These are phyloP conservation scores for Racocetra persica DNA, from an alignment of 371 early-diverging fungal genomes.

Conservation along the genomic window DNA sequence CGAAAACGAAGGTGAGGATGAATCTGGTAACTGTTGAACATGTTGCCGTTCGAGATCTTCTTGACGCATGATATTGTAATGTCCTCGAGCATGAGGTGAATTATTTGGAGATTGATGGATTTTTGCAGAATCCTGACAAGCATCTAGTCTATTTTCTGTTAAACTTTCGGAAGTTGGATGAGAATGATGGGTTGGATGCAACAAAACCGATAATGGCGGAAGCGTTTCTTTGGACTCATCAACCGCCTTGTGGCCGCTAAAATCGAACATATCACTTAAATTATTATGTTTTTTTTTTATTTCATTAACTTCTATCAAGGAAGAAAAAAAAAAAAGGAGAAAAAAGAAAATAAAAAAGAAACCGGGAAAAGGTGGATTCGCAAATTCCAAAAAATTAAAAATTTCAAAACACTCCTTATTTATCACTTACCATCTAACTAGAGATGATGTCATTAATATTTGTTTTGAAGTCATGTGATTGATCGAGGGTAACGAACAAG, in stretches of 20 bases:
- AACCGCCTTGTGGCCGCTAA: background rate
- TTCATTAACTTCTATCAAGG: background rate
- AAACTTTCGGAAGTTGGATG: background rate
- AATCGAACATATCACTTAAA: background rate
- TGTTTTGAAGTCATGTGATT: slow-evolving; percentile 1
- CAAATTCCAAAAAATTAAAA: too few species aligned
- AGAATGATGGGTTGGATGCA: background rate
- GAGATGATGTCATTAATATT: background rate
- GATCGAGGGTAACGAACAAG: background rate
- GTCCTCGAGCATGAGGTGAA: background rate
- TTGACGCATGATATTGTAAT: background rate
- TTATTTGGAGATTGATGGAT: background rate
- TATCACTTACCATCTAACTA: background rate
- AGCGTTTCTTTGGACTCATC: background rate
- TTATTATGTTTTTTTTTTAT: background rate
- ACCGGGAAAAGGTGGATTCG: background rate
- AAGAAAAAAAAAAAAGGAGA: background rate
- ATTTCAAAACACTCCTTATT: too few species aligned
- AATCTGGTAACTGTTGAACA: background rate
- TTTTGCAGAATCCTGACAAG: background rate
- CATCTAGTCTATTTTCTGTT: background rate
- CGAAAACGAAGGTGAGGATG: background rate
- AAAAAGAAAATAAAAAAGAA: background rate
- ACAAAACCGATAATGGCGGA: background rate
- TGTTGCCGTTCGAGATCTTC: slow-evolving; percentile 10